Base-by-base conservation (phyloP, 768 basidiomycete genomes). In the Tulasnella sp. region DNA sequence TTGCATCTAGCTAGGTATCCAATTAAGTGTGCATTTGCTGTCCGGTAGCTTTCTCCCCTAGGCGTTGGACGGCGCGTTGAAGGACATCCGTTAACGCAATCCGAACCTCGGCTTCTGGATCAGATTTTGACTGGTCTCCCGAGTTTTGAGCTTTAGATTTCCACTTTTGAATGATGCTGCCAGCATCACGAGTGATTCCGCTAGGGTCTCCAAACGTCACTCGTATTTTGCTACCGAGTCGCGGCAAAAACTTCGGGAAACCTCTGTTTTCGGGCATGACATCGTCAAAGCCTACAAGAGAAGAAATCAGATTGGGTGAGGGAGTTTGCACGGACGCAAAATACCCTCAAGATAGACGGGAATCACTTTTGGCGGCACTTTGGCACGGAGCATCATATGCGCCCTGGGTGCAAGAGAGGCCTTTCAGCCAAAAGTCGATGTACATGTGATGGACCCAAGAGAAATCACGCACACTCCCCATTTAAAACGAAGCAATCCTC, bases 301-400 rank as follows among this genome's bases (percentile, higher is more conserved):
- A 26, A 40, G 19, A 68, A 17, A 22, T 63, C 22, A 39, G 11
- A 34, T 42, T 16, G 22, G 40, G 17, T 11, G n/a, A n/a, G n/a
- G n/a, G n/a, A 19, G 16, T 2, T 19, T 34, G 22, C 39, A 69
- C 37, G 29, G 70, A 74, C 34, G 71, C 52, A 16, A 72, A 82
- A n/a, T 67, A 85, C 90, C 89, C n/a, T 90, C 89, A 14, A 98
- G 82, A 94, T 94, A 98, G 85, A 97, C 91, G 1, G 95, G 95
- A 74, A 98, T 89, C 72, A 97, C 87, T 26, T 88, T 79, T 2
- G 95, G 95, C 59, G 87, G 84, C n/a, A 82, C 76, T 16, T 82
- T 78, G 9, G 84, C 81, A 71, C 89, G 87, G 86, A 89, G 94
- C 59, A 98, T 78, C 39, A 97, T 90, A 32, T 94, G 86, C 42